These are phyloP conservation scores for Colletotrichum caudatum DNA, from an alignment of 2,329 filamentous ascomycete genomes.

Conservation along the genomic window DNA sequence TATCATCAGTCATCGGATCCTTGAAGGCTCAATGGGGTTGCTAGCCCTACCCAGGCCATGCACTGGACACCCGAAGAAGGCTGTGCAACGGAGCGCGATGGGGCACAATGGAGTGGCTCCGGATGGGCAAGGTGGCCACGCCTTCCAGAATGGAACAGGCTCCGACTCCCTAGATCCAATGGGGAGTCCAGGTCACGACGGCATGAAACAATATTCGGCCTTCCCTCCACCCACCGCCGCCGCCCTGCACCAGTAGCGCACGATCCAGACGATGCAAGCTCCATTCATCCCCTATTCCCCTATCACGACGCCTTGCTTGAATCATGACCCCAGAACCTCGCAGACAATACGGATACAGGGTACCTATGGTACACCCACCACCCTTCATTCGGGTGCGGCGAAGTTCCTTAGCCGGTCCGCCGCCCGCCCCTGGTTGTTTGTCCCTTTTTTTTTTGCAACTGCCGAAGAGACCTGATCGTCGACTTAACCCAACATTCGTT, in stretches of 20 bases:
- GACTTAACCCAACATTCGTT: slow-evolving; percentile 6
- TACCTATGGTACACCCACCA: slow-evolving; percentile 1
- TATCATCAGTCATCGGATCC: neutral
- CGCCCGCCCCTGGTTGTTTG: neutral
- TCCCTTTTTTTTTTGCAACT: slow-evolving; percentile 13
- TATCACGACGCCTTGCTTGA: slow-evolving; percentile 4
- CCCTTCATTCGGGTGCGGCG: slow-evolving; percentile 1
- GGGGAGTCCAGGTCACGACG: neutral
- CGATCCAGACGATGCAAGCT: slow-evolving; percentile 24
- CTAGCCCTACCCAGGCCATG: slow-evolving; percentile 12
- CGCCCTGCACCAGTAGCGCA: slow-evolving; percentile 22
- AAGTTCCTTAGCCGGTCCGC: neutral
- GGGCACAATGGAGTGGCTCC: slow-evolving; percentile 33
- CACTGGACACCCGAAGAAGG: slow-evolving; percentile 23
- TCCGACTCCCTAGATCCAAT: slow-evolving; percentile 30
- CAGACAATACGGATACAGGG: neutral
- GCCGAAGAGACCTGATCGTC: slow-evolving; percentile 15
- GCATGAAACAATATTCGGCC: slow-evolving; percentile 35
- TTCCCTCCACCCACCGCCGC: neutral
- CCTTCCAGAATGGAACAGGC: slow-evolving; percentile 33
- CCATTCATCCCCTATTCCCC: slow-evolving; percentile 14
- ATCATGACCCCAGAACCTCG: slow-evolving; percentile 11
- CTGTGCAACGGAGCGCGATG: slow-evolving; percentile 35
- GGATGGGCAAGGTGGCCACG: slow-evolving; percentile 32
- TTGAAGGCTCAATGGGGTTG: slow-evolving; percentile 2